Evolutionary conservation across 1,284 basidiomycete genomes (phyloP), one percentile per base, ranked within the genome.

Genomic region (Erythrobasidium hasegawianum): DNA sequence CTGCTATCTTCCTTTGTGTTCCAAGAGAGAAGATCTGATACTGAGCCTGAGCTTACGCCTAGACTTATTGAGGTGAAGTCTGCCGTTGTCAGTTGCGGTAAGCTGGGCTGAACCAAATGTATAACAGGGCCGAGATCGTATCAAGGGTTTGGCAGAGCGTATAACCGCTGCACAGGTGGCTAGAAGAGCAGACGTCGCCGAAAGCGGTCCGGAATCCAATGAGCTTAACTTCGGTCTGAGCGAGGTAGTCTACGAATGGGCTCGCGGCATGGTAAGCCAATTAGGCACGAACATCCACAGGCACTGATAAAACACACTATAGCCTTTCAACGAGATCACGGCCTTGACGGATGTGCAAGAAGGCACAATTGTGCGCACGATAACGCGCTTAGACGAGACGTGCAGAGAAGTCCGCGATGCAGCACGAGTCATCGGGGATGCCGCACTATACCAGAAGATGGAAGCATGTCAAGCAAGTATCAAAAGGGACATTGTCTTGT

Each of bases 161-260:
- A 86, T 99, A 2, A 86, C 86, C 43, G 79, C 83, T 13, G 84
- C 90, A 18, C 93, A 97, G 75, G 85, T 90, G 71, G 77, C 79
- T 27, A 84, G 91, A 75, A 72, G 76, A 49, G 71, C 79, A 22
- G 88, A 87, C 72, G 88, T 96, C 0, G 81, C 84, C 43, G 85
- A 84, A 29, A 88, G 89, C 72, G 89, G 88, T 68, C 88, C 88
- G 75, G 83, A 84, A 33, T 83, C 81, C 55, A 80, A 79, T 14
- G 67, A 64, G 69, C 84, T 92, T 70, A 95, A 94, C 77, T 88
- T 89, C 70, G 95, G 95, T 1, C 80, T 99, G 26, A 86, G 92
- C 11, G 90, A 96, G 75, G 94, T 97, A 0, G 95, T 97, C 8
- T 97, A 97, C 76, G 93, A 97, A 77, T 99, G 96, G 96, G 94